phyloP scores from a whole-genome alignment of 1,284 basidiomycete species.

The Ceratobasidium sp. region DNA sequence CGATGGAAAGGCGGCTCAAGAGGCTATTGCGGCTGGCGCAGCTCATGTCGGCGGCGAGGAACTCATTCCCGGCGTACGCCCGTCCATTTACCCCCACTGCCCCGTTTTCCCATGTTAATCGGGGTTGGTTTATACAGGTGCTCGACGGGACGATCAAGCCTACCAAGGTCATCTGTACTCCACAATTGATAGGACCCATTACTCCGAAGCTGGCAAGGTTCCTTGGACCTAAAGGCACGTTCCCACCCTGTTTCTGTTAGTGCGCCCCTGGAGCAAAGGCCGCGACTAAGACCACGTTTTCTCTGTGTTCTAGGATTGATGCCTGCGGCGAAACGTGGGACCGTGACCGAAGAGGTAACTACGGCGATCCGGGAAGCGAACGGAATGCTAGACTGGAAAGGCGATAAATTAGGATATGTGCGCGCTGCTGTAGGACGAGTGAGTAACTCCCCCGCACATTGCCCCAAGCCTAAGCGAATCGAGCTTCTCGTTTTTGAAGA shows the following conservation, averaged over 20 bases:
- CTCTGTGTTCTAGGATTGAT: slow-evolving; percentile 64
- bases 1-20: slow-evolving; percentile 77
- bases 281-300: background rate
- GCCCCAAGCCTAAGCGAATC: background rate
- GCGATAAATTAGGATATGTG: slow-evolving; percentile 88
- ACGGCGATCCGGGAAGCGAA: slow-evolving; percentile 83
- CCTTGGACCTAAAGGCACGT: slow-evolving; percentile 84
- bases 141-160: slow-evolving; percentile 72
- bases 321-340: slow-evolving; percentile 94
- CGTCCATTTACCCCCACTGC: background rate
- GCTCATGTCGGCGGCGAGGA: slow-evolving; percentile 88
- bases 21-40: slow-evolving; percentile 83
- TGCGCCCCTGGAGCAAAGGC: no score
- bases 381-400: slow-evolving; percentile 91
- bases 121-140: slow-evolving; percentile 60
- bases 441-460: slow-evolving; percentile 47
- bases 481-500: slow-evolving; percentile 56
- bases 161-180: slow-evolving; percentile 87
- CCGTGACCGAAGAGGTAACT: slow-evolving; percentile 88
- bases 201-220: slow-evolving; percentile 86
- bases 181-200: slow-evolving; percentile 80
- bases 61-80: slow-evolving; percentile 78
- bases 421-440: slow-evolving; percentile 80
- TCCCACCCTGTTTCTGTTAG: background rate
- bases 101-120: background rate